Base-by-base conservation (phyloP, 495 filamentous ascomycete genomes). In the Platismatia glauca region DNA sequence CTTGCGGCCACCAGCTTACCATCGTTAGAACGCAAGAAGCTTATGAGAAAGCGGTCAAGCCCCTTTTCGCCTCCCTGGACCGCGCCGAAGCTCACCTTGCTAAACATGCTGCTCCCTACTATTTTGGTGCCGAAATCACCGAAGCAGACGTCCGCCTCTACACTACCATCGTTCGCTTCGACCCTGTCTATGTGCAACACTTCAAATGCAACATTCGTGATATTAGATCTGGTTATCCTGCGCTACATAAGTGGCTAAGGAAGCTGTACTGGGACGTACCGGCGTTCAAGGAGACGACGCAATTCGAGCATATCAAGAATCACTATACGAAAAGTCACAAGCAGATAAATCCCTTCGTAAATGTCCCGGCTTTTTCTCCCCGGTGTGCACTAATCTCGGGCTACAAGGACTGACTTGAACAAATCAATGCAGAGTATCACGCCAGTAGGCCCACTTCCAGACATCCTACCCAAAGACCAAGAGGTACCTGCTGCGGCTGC, bases 151-250 rank as follows among this genome's bases (percentile, higher is more conserved):
- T 96, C 58, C 76, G 91, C 24, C 78, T 94, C 35, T 94, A 83
- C 77, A 89, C 89, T 4, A 95, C 91, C 7, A 86, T 95, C 55
- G 75, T 93, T 61, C 83, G 91, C 38, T 96, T 96, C 75, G 91
- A 96, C 68, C 79, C 83, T 16, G 89, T 94, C 46, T 96, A 96
- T 68, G 90, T 95, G 7, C 90, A 94, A 79, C 89, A 95, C 73
- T 96, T 96, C 79, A 95, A 95, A 78, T 91, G 88, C 71, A 96
- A 96, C 71, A 72, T 95, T 44, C 79, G 85, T 11, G 89, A 90
- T 74, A 95, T 96, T 61, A 76, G 91, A 4, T 84, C 82, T 29
- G 90, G 89, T 8, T 93, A 85, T 68, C 88, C 87, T 33, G 74
- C 77, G 59, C 74, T 90, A 52, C 86, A 90, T 67, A 76, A 74